Evolutionary conservation across 1,284 basidiomycete genomes (phyloP).

Genomic region (Rhodotorula glutinis): DNA sequence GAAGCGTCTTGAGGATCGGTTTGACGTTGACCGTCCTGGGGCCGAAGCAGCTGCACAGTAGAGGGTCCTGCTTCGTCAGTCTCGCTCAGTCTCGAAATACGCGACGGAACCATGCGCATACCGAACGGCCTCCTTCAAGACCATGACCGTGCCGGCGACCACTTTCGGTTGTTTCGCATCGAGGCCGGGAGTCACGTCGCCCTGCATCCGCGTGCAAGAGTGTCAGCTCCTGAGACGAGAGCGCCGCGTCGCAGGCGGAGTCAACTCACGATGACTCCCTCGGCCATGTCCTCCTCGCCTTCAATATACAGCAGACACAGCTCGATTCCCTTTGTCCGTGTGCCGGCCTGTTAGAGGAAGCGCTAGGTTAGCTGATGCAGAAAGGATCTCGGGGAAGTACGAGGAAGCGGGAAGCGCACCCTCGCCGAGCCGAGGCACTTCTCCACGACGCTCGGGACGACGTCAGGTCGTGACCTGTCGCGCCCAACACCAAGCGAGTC

Average conservation of each 20-base stretch:
- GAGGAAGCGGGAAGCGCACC: conserved; percentile 8
- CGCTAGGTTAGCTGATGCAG: too few relatives aligned
- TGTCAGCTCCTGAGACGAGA: not conserved
- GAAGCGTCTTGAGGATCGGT: conserved; percentile 76
- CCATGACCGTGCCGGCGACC: conserved; percentile 75
- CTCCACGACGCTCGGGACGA: conserved; percentile 87
- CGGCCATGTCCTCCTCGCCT: conserved; percentile 77
- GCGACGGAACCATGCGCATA: conserved; percentile 45
- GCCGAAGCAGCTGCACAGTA: conserved; percentile 67
- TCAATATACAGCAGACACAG: conserved; percentile 87
- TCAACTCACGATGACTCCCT: conserved; percentile 77
- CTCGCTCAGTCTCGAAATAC: not conserved
- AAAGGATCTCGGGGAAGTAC: too few relatives aligned
- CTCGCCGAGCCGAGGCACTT: conserved; percentile 86
- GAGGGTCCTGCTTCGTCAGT: too few relatives aligned
- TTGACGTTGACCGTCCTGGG: conserved; percentile 68
- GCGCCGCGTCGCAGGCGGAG: not conserved
- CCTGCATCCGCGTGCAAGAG: conserved; percentile 53
- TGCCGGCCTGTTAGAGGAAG: conserved; percentile 63
- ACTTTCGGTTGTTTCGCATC: conserved; percentile 92
- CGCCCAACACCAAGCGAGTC: too few relatives aligned
- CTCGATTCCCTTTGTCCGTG: conserved; percentile 85
- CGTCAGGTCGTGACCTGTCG: conserved; percentile 58
- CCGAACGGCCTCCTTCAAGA: conserved; percentile 74
- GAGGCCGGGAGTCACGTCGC: conserved; percentile 77